Base-by-base conservation (phyloP, 768 basidiomycete species). In the Mycena capillaripes region DNA sequence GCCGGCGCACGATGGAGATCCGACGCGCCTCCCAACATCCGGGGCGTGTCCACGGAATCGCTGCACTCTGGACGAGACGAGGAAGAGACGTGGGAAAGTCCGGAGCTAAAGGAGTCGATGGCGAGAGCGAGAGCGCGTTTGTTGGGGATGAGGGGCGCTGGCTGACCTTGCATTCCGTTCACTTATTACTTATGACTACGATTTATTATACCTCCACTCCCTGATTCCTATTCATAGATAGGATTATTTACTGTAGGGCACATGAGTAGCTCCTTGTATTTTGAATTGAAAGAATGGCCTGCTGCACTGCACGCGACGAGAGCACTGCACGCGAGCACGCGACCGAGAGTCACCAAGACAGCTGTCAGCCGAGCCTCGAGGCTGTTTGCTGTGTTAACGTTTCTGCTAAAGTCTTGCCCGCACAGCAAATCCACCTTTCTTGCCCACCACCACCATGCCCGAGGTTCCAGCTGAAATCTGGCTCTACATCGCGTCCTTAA, bases 41-140 rank as follows among this genome's bases (percentile, higher is more conserved):
- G 82, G 21, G 85, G 82, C 1, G 73, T 70, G 38, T 85, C 86
- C 2, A 77, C 80, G 42, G 86, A 87, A 25, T 79, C 82, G 7
- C 55, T 77, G 30, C 71, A 78, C 75, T 78, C 79, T 30, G 34
- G 10, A n/a, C 55, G 61, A 32, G 79, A 71, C 66, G 92, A 91
- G 74, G 89, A 90, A 59, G 82, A 85, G 52, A 76, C 83, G 11
- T 92, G 89, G 87, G 84, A 89, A 79, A 94, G 91, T 77, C 86
- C 89, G 1, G 91, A 92, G 82, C 77, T 95, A 44, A 86, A 88
- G 66, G 91, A 92, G 81, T 88, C 86, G 30, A 95, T 95, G 93
- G 90, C 90, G 80, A 83, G 85, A 10, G 93, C 93, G 11, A 83
- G 93, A 34, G 88, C 87, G 46, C 79, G 82, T 70, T 67, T 84